Conservation (phyloP, 306 rosid genomes). For the Oxytropis ochrocephala region DNA sequence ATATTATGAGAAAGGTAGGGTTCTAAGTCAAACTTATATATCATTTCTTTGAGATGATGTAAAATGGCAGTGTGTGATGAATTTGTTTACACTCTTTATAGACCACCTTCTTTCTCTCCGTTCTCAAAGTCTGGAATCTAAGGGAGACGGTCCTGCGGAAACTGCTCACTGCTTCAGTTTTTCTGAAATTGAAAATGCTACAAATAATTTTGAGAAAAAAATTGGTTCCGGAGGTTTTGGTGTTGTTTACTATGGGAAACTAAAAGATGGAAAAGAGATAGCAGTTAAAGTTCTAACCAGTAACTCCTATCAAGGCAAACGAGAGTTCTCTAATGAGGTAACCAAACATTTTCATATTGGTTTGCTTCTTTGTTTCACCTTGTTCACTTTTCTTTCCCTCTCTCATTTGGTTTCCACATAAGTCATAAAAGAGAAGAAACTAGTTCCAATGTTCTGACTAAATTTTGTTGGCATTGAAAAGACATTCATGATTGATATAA, state of each 20-base stretch:
- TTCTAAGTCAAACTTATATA: background rate
- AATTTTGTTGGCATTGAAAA: background rate
- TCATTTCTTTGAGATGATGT: constrained; percentile 16
- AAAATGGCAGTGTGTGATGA: constrained; percentile 18
- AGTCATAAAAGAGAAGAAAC: background rate
- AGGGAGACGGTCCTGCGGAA: constrained; percentile 56
- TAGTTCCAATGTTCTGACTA: background rate
- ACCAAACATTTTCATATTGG: background rate
- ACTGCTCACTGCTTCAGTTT: constrained; percentile 69
- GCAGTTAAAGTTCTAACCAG: constrained; percentile 85
- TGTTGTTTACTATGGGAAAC: constrained; percentile 74
- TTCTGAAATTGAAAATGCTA: constrained; percentile 66
- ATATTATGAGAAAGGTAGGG: constrained; percentile 48
- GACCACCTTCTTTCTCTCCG: constrained; percentile 38
- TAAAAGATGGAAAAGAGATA: constrained; percentile 76
- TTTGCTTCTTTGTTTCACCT: background rate
- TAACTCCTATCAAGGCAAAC: constrained; percentile 88
- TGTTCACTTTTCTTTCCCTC: background rate
- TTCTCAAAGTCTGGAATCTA: constrained; percentile 40
- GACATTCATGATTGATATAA: too few species aligned
- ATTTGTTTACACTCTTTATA: constrained; percentile 26
- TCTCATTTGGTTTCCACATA: background rate
- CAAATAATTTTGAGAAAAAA: constrained; percentile 67
- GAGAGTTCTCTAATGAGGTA: constrained; percentile 96
- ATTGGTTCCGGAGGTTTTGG: constrained; percentile 98